These are phyloP conservation scores for Pseudogymnoascus sp. DNA, from an alignment of 2,329 filamentous ascomycete genomes.

Conservation along the genomic window DNA sequence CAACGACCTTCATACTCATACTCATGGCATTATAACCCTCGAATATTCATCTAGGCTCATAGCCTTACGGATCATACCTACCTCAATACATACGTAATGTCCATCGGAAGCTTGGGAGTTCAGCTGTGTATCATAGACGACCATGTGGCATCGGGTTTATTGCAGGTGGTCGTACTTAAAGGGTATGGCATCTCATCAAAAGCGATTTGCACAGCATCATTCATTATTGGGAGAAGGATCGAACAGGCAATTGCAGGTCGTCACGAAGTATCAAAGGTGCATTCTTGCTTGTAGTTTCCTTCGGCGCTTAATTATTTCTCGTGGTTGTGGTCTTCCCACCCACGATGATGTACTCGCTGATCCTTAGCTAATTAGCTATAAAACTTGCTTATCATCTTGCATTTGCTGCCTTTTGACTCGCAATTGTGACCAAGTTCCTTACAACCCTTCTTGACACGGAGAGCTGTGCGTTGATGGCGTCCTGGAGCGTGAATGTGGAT, in stretches of 20 bases:
- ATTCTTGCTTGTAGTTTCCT: constrained; percentile 4
- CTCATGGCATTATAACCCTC: constrained; percentile 4
- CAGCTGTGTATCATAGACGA: constrained; percentile 5
- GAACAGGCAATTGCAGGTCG: background rate
- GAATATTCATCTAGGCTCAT: constrained; percentile 4
- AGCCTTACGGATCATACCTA: constrained; percentile 5
- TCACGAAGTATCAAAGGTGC: constrained; percentile 2
- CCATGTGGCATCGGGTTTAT: background rate
- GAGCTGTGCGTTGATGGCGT: background rate
- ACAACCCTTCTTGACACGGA: constrained; percentile 1
- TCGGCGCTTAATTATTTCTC: constrained; percentile 1
- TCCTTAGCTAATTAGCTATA: constrained; percentile 6
- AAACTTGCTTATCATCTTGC: background rate
- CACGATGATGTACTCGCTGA: constrained; percentile 5
- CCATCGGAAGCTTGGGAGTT: constrained; percentile 2
- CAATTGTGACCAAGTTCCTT: background rate
- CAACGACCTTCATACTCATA: constrained; percentile 9
- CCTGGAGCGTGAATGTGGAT: background rate
- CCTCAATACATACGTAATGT: constrained; percentile 9
- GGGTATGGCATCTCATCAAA: background rate
- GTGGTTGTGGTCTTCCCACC: background rate
- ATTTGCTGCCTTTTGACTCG: constrained; percentile 1
- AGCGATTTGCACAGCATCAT: background rate
- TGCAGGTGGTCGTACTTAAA: background rate
- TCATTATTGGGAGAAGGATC: background rate